Evolutionary conservation across 2,329 filamentous ascomycete species (phyloP).

Genomic region (Rutstroemia sp.): DNA sequence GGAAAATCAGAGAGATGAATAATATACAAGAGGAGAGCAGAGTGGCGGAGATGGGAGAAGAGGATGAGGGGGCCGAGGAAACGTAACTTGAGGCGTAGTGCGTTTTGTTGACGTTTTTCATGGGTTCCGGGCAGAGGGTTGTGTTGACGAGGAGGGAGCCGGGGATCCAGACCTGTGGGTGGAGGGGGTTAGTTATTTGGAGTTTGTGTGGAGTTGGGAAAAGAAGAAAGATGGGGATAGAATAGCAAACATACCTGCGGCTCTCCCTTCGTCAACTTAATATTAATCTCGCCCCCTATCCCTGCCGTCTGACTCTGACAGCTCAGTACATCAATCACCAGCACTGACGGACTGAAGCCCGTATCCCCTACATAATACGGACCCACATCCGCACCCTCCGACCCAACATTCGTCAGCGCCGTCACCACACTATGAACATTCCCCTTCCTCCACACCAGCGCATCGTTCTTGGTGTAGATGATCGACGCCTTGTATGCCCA

Average conservation of each 20-base stretch:
- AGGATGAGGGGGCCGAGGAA: background rate
- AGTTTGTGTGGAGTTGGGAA: background rate
- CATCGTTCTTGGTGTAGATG: conserved; percentile 8
- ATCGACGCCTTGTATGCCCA: conserved; percentile 14
- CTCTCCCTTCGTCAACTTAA: background rate
- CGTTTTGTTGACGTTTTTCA: conserved; percentile 11
- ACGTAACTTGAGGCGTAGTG: background rate
- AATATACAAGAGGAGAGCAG: background rate
- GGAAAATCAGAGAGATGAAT: background rate
- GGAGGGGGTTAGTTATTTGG: background rate
- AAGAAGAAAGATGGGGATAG: background rate
- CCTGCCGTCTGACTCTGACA: conserved; percentile 1
- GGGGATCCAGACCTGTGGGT: conserved; percentile 5
- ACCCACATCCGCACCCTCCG: conserved; percentile 1
- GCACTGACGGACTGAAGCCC: conserved; percentile 7
- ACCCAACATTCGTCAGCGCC: conserved; percentile 12
- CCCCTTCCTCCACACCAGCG: conserved; percentile 15
- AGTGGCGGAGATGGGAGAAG: background rate
- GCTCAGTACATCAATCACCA: conserved; percentile 12
- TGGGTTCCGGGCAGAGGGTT: conserved; percentile 3
- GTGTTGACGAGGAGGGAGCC: conserved; percentile 5
- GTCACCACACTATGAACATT: conserved; percentile 10
- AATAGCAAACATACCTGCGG: conserved; percentile 1
- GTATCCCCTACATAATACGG: conserved; percentile 13
- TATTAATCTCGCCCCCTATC: background rate